Evolutionary conservation across 768 basidiomycete genomes (phyloP).

Genomic region (Leccinum uliginosum): DNA sequence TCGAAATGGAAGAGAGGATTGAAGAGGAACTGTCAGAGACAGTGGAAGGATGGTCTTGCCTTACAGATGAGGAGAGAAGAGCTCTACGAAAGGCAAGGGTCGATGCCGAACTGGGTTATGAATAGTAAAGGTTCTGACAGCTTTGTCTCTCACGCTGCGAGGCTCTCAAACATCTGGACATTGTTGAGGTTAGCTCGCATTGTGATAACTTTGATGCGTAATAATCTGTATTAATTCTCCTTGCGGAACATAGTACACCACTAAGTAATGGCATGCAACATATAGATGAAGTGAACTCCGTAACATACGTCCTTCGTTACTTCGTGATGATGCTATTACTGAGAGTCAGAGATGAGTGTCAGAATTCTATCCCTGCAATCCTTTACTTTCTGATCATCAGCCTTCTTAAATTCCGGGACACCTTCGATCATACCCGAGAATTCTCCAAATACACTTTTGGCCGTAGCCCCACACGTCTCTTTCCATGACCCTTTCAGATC

Average conservation of each 20-base stretch:
- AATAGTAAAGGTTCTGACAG: slow-evolving; percentile 21
- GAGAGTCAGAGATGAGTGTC: slow-evolving; percentile 11
- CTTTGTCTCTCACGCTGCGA: background rate
- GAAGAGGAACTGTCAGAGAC: slow-evolving; percentile 75
- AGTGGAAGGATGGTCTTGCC: slow-evolving; percentile 58
- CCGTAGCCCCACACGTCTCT: slow-evolving; percentile 7
- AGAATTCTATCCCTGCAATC: slow-evolving; percentile 22
- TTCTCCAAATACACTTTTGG: slow-evolving; percentile 1
- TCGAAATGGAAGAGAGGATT: slow-evolving; percentile 73
- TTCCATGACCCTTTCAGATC: slow-evolving; percentile 16
- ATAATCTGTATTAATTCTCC: background rate
- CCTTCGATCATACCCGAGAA: slow-evolving; percentile 21
- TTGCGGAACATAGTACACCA: background rate
- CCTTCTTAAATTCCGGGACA: slow-evolving; percentile 12
- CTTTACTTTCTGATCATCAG: slow-evolving; percentile 9
- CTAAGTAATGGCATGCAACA: background rate
- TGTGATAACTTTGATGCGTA: slow-evolving; percentile 1
- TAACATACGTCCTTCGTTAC: background rate
- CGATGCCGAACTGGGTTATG: slow-evolving; percentile 60
- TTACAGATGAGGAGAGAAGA: slow-evolving; percentile 41
- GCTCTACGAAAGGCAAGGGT: slow-evolving; percentile 56
- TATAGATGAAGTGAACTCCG: background rate
- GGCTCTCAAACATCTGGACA: background rate
- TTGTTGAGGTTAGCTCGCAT: background rate
- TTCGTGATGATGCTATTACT: background rate